Base-by-base conservation (phyloP, 2,329 filamentous ascomycete genomes). In the Xylaria sp. region DNA sequence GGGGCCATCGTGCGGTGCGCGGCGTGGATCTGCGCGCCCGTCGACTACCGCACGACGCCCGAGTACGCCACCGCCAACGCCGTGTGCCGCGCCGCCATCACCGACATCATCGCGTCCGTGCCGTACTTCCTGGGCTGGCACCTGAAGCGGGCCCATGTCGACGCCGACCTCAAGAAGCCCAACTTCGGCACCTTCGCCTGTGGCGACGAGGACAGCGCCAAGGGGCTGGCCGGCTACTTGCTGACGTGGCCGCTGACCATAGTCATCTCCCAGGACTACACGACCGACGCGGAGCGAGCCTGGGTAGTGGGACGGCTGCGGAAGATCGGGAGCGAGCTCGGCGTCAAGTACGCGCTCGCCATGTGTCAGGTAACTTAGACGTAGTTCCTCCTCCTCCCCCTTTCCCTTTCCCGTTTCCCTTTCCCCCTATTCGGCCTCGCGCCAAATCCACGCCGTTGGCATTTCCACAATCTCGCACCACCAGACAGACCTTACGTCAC, bases 81-180 rank as follows among this genome's bases (percentile, higher is more conserved):
- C 45, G 82, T 82, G 1, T 88, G 83, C 60, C 81, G 81, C 47
- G 84, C 87, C 54, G 82, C 82, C 61, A 87, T 90, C 69, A 82
- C 83, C 2, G 88, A 90, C 71, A 85, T 90, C 45, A 83, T 90
- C 61, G 86, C 88, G 1, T 86, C 84, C 1, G 84, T 89, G n/a
- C 88, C 88, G 0, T 90, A 85, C 71, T 84, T 88, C 74, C 81
- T 90, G 1, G 88, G 88, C 48, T 89, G 87, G 86, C 85, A 86
- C 64, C 78, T 83, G 14, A 83, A 81, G 62, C 78, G 81, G 66
- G 80, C 78, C n/a, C n/a, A n/a, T n/a, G n/a, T n/a, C 54, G 79
- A 85, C 14, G 14, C 24, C 12, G 42, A 50, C 27, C 8, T 3
- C 17, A 32, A 82, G 11, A 76, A 80, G 50, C 76, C 48, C 21